Percentiles rank a stretch among this genome's conserved stretches.
Evolutionary conservation across 768 basidiomycete species (phyloP).

Genomic region (Lentinula raphanica): DNA sequence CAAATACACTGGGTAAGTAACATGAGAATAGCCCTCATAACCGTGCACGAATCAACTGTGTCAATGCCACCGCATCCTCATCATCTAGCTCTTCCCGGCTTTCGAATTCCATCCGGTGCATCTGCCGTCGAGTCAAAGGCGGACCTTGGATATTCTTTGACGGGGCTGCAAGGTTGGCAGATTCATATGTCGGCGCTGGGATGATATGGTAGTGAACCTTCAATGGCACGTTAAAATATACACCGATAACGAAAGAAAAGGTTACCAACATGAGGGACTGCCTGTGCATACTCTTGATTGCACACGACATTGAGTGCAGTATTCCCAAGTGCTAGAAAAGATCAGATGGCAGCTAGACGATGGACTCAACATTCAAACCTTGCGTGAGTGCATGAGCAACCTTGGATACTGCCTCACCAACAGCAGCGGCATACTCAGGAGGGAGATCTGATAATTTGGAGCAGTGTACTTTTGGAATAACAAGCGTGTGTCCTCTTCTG

Average conservation of each 20-base stretch:
- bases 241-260: not conserved
- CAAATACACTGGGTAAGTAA: too few relatives aligned
- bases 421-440: constrained; percentile 49
- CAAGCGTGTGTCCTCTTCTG: constrained; percentile 60
- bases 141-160: constrained; percentile 9
- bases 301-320: constrained; percentile 72
- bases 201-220: constrained; percentile 78
- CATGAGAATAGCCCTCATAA: too few relatives aligned
- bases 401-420: constrained; percentile 54
- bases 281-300: constrained; percentile 79
- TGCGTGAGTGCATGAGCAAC: constrained; percentile 58
- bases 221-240: not conserved
- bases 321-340: constrained; percentile 47
- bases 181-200: constrained; percentile 52
- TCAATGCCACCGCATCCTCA: constrained; percentile 44
- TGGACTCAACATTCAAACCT: constrained; percentile 32
- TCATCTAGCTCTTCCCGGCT: constrained; percentile 55
- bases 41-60: constrained; percentile 39
- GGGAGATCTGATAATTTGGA: constrained; percentile 63
- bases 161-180: not conserved
- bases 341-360: not conserved
- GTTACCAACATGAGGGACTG: constrained; percentile 61
- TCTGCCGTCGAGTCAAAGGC: constrained; percentile 40
- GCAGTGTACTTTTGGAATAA: constrained; percentile 64
- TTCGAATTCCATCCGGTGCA: constrained; percentile 60